Evolutionary conservation across 179 eudicot genomes (phyloP), one percentile per base, ranked within the genome.

Genomic region (Amaranthus tricolor): DNA sequence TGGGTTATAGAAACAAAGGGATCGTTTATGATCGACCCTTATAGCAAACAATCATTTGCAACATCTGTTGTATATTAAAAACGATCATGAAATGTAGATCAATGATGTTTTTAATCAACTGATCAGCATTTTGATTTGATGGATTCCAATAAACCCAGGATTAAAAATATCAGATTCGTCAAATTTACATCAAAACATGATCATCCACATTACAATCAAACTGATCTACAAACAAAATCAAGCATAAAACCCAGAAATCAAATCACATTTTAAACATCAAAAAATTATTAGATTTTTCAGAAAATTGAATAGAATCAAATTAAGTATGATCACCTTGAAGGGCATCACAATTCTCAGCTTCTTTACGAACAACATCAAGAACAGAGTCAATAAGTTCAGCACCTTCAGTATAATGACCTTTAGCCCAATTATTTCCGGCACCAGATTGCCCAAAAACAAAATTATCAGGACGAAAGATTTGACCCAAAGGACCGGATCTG

Each of bases 341-440:
- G 14, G 87, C 84, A 77, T 88, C 92, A 77, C 90, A 88, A 76
- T 85, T 88, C 86, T 90, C 95, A 31, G 72, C 72, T 9, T 69
- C 72, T 14, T 69, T 69, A 53, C 72, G 60, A 69, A 69, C 72
- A 69, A 90, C 95, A 82, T 90, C 95, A 56, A 90, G 92, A 75
- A 90, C 92, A 20, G 92, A 70, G 62, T 90, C 95, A 20, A 90
- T 89, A 52, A 90, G 66, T 81, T 90, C 95, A 43, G 95, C 95
- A 0, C 95, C 95, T 50, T 90, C 95, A 10, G 95, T 90, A 44
- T 90, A 90, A 78, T 90, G 95, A 4, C 95, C 94, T 83, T 88
- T 69, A 53, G 72, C 72, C 72, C 72, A 69, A n/a, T 69, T 69
- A 40, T 69, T 69, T 24, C 72, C 72, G 8, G 93, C 93, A 20